A percentile compares a stretch with the other conserved stretches of the same genome.
Evolutionary conservation across 768 basidiomycete genomes (phyloP).

Genomic region (Lactarius evosmus): DNA sequence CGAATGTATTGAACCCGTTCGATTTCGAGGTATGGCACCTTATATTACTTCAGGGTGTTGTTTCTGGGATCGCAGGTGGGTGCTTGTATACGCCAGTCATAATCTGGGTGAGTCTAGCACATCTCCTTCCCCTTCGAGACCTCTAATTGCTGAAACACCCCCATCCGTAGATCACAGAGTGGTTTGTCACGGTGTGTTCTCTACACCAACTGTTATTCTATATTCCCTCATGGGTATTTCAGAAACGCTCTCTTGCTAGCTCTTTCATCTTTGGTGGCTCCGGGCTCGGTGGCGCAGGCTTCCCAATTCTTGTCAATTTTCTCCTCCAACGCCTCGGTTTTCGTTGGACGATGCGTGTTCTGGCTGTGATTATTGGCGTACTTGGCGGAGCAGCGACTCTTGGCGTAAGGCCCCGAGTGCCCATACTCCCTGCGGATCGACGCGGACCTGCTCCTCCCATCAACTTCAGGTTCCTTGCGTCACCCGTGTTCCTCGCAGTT

Average conservation of each 20-base stretch:
- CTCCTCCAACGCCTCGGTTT: slow-evolving; percentile 27
- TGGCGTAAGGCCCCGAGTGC: slow-evolving; percentile 30
- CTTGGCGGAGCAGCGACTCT: slow-evolving; percentile 25
- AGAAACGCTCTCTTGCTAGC: slow-evolving; percentile 28
- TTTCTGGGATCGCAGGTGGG: slow-evolving; percentile 29
- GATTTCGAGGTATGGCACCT: slow-evolving; percentile 29
- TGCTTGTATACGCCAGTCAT: slow-evolving; percentile 12
- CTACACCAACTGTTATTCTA: neutral
- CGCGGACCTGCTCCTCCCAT: slow-evolving; percentile 27
- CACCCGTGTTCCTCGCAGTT: slow-evolving; percentile 29
- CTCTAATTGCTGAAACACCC: slow-evolving; percentile 1
- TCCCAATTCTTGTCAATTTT: slow-evolving; percentile 27
- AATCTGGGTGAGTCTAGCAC: slow-evolving; percentile 2
- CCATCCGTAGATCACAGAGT: slow-evolving; percentile 24
- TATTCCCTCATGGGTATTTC: neutral
- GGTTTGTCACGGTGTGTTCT: slow-evolving; percentile 25
- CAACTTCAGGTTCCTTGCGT: slow-evolving; percentile 28
- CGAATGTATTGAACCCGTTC: neutral
- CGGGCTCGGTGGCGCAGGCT: slow-evolving; percentile 30
- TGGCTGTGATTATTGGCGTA: slow-evolving; percentile 25
- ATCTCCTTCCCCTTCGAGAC: slow-evolving; percentile 23
- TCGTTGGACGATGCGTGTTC: slow-evolving; percentile 29
- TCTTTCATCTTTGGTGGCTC: slow-evolving; percentile 32
- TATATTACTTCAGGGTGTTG: slow-evolving; percentile 29
- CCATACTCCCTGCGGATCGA: slow-evolving; percentile 23